Percentiles rank a stretch among this genome's conserved stretches.
Conservation (phyloP, 2,329 filamentous ascomycete genomes). For the Orbilia javanica region DNA sequence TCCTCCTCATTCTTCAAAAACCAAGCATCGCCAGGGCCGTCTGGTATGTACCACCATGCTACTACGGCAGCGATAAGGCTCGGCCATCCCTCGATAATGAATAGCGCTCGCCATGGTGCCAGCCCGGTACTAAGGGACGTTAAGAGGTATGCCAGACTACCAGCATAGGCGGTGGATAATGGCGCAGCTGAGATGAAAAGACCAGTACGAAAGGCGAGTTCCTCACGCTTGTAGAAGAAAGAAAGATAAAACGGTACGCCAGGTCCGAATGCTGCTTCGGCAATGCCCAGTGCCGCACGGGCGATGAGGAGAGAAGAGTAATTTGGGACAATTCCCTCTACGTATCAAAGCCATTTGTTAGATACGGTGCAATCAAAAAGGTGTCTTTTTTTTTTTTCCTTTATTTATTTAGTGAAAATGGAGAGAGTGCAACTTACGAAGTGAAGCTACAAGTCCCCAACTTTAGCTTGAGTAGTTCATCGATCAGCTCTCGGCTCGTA, state of each 20-base stretch:
- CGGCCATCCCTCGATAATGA: conserved; percentile 76
- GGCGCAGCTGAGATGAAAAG: conserved; percentile 84
- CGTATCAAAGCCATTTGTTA: conserved; percentile 40
- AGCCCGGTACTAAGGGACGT: conserved; percentile 72
- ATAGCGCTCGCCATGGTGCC: conserved; percentile 75
- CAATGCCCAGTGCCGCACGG: conserved; percentile 72
- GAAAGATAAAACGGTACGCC: conserved; percentile 75
- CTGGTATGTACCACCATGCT: conserved; percentile 70
- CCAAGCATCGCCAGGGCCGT: conserved; percentile 69
- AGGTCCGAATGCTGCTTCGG: conserved; percentile 73
- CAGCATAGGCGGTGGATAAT: conserved; percentile 83
- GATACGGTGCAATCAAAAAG: background rate
- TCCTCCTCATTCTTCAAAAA: conserved; percentile 71
- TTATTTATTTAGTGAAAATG: too few species aligned
- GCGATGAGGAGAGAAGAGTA: conserved; percentile 69
- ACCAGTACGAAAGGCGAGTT: conserved; percentile 86
- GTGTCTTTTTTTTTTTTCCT: too few species aligned
- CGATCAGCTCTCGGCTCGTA: conserved; percentile 41
- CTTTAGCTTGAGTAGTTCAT: conserved; percentile 58
- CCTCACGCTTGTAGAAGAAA: conserved; percentile 75
- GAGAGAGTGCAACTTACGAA: conserved; percentile 58
- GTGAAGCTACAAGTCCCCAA: conserved; percentile 61
- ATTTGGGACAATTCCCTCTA: conserved; percentile 62
- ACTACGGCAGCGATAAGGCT: conserved; percentile 71
- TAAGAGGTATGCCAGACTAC: conserved; percentile 75